Evolutionary conservation across 345 rosid species (phyloP).

Genomic region (Syzygium aromaticum): DNA sequence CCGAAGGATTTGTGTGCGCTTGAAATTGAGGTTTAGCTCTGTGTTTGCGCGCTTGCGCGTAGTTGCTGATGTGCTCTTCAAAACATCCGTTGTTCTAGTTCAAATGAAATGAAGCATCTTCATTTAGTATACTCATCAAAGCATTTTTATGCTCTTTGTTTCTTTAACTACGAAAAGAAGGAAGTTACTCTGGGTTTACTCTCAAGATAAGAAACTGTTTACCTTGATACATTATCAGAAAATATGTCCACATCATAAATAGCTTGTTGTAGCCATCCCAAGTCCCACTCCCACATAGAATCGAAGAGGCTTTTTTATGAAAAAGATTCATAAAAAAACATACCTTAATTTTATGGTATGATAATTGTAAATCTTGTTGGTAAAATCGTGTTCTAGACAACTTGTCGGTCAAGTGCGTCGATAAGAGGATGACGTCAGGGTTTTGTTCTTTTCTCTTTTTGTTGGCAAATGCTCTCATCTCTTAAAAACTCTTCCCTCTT

Average conservation of each 20-base stretch:
- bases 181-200: too few relatives aligned
- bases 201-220: too few relatives aligned
- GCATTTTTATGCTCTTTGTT: not conserved
- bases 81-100: not conserved
- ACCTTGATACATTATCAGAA: not conserved
- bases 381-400: not conserved
- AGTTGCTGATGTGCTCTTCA: not conserved
- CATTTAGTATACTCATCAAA: not conserved
- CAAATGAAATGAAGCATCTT: not conserved
- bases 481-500: too few relatives aligned
- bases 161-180: not conserved
- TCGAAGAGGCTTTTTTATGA: not conserved
- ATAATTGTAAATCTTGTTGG: not conserved
- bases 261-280: not conserved
- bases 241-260: not conserved
- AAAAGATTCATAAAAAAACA: not conserved
- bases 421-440: too few relatives aligned
- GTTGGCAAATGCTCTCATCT: too few relatives aligned
- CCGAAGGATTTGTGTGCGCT: constrained; percentile 11
- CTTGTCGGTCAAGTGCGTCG: not conserved
- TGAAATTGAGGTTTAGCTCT: not conserved
- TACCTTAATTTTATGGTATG: not conserved
- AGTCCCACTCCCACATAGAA: not conserved
- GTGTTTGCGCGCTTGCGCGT: not conserved
- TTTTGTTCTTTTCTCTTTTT: too few relatives aligned